A percentile compares a stretch with the other conserved stretches of the same genome.
Evolutionary conservation across 1,284 basidiomycete species (phyloP).

Genomic region (Pholiota adiposa): DNA sequence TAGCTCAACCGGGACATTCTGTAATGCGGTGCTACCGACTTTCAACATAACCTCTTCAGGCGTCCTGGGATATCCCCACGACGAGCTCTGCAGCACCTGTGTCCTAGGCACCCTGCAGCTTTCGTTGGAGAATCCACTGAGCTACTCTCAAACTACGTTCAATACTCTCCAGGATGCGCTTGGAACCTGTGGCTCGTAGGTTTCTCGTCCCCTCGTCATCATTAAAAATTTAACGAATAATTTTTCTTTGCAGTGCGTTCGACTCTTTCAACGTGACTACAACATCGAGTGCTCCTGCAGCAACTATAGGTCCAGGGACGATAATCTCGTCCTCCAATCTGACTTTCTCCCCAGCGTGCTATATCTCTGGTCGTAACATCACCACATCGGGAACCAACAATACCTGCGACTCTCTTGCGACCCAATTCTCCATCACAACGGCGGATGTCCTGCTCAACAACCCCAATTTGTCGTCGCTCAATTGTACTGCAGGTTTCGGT

Average conservation of each 20-base stretch:
- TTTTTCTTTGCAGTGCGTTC: neutral
- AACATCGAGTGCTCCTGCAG: neutral
- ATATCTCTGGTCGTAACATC: constrained; percentile 1
- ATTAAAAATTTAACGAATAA: neutral
- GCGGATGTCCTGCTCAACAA: constrained; percentile 5
- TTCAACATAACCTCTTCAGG: neutral
- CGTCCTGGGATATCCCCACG: constrained; percentile 2
- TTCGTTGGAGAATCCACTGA: constrained; percentile 3
- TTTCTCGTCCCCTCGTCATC: neutral
- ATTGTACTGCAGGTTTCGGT: constrained; percentile 1
- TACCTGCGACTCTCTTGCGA: constrained; percentile 1
- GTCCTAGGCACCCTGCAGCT: constrained; percentile 1
- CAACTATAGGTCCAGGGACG: constrained; percentile 1
- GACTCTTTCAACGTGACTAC: constrained; percentile 1
- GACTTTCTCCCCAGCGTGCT: constrained; percentile 3
- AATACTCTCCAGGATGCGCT: constrained; percentile 3
- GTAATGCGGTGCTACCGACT: neutral
- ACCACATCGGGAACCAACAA: constrained; percentile 6
- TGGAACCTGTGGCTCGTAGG: constrained; percentile 10
- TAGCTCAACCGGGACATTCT: constrained; percentile 4
- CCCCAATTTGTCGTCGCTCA: constrained; percentile 1
- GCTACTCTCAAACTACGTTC: neutral
- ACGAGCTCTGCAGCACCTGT: constrained; percentile 6
- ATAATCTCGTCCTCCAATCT: constrained; percentile 1
- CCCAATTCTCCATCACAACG: constrained; percentile 4